Base-by-base conservation (phyloP, 768 basidiomycete species). In the Suillus decipiens region DNA sequence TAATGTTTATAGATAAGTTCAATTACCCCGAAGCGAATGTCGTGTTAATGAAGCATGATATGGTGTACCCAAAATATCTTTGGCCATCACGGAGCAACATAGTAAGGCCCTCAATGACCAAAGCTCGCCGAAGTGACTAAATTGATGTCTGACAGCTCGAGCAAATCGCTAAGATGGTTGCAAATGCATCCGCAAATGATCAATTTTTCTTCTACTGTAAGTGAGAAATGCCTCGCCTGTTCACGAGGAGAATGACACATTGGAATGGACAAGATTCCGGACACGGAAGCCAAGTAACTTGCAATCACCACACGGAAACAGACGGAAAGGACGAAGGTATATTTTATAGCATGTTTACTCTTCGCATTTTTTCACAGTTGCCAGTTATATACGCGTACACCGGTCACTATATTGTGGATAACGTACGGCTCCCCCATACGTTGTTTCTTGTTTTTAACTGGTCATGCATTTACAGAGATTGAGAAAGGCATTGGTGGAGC, bases 121-220 rank as follows among this genome's bases (percentile, higher is more conserved):
- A 37, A 11, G 31, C 24, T 15, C 17, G 48, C 63, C 31, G 14
- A 17, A 39, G 33, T n/a, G 7, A 51, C 12, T 47, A 33, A 11
- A 50, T 9, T 4, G n/a, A 28, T 57, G 7, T 56, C 39, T 15
- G 54, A 12, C 53, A 86, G 84, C 67, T 78, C 24, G 67, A 66
- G 10, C 80, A 81, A 41, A 81, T 86, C 59, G 63, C 73, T 0
- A 74, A 75, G 2, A 73, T 88, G 8, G 82, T 85, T 0, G 64
- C 71, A 36, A 82, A 72, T 41, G 81, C 80, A 10, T 71, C 76
- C 19, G 64, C 79, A 3, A 82, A 82, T 0, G 86, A 87, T 63
- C 79, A 71, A 2, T 82, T 85, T 66, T 83, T 86, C 64, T 86
- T 88, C 62, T 84, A 85, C 50, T 88, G 86, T 87, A 60, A 62